Conservation (phyloP, 2,329 filamentous ascomycete genomes). For the Trichoderma koningiopsis region DNA sequence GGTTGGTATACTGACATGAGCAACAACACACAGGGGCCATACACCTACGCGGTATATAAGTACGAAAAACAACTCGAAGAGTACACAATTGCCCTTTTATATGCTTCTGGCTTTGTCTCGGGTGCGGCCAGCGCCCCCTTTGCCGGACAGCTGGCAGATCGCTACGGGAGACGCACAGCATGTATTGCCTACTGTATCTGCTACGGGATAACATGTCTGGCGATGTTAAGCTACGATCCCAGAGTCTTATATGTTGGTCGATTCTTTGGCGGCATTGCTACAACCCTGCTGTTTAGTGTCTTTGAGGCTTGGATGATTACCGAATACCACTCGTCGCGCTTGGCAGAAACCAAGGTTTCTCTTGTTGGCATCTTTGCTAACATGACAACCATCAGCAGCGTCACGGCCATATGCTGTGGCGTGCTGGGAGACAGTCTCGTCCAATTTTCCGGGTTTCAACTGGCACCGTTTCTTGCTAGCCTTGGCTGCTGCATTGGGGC, state of each 20-base stretch:
- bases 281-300: conserved; percentile 59
- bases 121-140: conserved; percentile 49
- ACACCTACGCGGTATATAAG: conserved; percentile 56
- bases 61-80: conserved; percentile 51
- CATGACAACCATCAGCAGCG: conserved; percentile 55
- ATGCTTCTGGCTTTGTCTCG: conserved; percentile 51
- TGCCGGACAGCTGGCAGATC: conserved; percentile 44
- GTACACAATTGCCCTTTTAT: conserved; percentile 47
- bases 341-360: conserved; percentile 45
- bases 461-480: conserved; percentile 55
- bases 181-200: conserved; percentile 57
- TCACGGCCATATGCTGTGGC: conserved; percentile 58
- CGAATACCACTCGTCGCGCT: conserved; percentile 53
- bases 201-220: conserved; percentile 55
- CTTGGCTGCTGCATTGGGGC: conserved; percentile 46
- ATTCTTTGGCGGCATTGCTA: conserved; percentile 57
- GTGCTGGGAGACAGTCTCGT: conserved; percentile 57
- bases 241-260: conserved; percentile 55
- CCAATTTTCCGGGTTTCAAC: conserved; percentile 47
- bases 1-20: not conserved
- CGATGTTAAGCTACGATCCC: conserved; percentile 49
- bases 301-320: conserved; percentile 65
- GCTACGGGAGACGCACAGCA: conserved; percentile 51
- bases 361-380: conserved; percentile 56
- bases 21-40: conserved; percentile 42